Evolutionary conservation across 2,329 filamentous ascomycete genomes (phyloP), one percentile per base, ranked within the genome.

Genomic region (Botrytis byssoidea): DNA sequence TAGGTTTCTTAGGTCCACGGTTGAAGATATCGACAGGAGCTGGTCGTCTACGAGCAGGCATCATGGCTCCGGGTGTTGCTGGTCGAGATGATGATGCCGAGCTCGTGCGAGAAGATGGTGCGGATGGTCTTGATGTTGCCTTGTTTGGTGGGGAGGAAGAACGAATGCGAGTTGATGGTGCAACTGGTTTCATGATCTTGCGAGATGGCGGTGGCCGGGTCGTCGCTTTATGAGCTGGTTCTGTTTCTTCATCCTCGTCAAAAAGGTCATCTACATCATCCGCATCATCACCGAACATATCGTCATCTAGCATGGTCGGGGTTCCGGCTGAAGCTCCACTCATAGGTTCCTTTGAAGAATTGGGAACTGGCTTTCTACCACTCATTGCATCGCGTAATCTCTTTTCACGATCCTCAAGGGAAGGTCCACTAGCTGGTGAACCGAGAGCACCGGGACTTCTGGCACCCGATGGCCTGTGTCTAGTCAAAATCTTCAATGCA

Each of bases 401-500:
- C n/a, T 73, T 74, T 64, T 85, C 85, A 35, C 82, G 80, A 37
- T 83, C 82, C 68, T 83, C 80, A 16, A 83, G 65, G 14, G 76
- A 73, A 75, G n/a, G n/a, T 29, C n/a, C 51, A 57, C n/a, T 32
- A 18, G 60, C 40, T 18, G 75, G 71, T 61, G 77, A 75, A 63
- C 71, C 74, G n/a, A 76, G 69, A 4, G 73, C 74, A 14, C 74
- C 76, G 37, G 63, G 67, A n/a, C 74, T 44, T 70, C 66, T 20
- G 75, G n/a, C 51, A 57, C n/a, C n/a, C 76, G 78, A 32, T 76
- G 75, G 72, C 70, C 70, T 77, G 57, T 76, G 77, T 42, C 71
- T 77, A 14, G 83, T 84, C 66, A 85, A 67, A 16, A 81, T 79
- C 74, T 74, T 79, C 4, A 81, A 66, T 20, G 77, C 71, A 80